phyloP scores from a whole-genome alignment of 805 yeast species.

The Metschnikowia aberdeeniae region DNA sequence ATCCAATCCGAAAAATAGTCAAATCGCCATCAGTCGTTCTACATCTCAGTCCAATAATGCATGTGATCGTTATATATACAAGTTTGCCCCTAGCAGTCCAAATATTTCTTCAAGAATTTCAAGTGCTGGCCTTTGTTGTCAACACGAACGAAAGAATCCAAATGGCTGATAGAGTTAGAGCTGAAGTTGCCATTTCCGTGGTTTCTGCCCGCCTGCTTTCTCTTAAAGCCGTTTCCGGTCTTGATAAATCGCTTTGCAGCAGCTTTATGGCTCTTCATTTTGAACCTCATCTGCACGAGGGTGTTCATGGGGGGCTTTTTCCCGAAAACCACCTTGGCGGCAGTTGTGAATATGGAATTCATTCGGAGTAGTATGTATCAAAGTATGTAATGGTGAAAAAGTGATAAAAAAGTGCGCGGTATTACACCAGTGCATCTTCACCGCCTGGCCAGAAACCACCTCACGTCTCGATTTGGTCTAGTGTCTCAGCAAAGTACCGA shows the following conservation, averaged over 20 bases:
- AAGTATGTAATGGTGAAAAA: neutral
- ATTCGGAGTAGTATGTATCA: slow-evolving; percentile 5
- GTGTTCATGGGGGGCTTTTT: slow-evolving; percentile 21
- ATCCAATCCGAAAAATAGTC: too few species aligned
- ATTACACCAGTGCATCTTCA: neutral
- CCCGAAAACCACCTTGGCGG: slow-evolving; percentile 15
- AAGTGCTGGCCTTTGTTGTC: slow-evolving; percentile 50
- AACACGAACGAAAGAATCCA: slow-evolving; percentile 58
- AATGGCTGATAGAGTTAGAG: slow-evolving; percentile 50
- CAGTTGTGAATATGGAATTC: slow-evolving; percentile 17
- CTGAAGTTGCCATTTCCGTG: slow-evolving; percentile 94
- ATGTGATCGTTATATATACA: slow-evolving; percentile 4
- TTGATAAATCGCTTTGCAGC: slow-evolving; percentile 84
- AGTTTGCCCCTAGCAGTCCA: slow-evolving; percentile 19
- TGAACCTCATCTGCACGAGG: slow-evolving; percentile 37
- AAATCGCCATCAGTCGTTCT: neutral
- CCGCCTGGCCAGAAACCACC: too few species aligned
- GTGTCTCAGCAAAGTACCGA: slow-evolving; percentile 54
- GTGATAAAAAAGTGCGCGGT: slow-evolving; percentile 1
- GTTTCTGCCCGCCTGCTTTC: slow-evolving; percentile 72
- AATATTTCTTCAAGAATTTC: slow-evolving; percentile 52
- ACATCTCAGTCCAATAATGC: neutral
- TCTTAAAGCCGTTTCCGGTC: slow-evolving; percentile 58
- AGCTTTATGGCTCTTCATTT: slow-evolving; percentile 79
- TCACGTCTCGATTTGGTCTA: slow-evolving; percentile 6